Conservation (phyloP, 768 basidiomycete genomes). For the Sarcodon sp. region DNA sequence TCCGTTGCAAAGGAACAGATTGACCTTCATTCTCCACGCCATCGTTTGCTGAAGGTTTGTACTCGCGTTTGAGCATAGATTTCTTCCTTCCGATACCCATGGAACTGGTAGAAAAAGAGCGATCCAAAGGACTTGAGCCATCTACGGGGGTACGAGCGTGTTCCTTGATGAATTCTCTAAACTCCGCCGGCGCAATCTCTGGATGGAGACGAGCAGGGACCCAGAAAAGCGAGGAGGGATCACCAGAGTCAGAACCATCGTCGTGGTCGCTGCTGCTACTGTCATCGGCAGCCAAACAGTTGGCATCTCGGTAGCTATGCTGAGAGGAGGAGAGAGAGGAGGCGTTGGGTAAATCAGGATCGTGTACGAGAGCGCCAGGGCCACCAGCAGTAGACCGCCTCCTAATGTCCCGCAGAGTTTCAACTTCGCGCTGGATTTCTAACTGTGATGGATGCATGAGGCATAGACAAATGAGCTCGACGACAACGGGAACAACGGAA, state of each 20-base stretch:
- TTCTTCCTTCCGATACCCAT: constrained; percentile 64
- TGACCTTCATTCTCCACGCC: constrained; percentile 49
- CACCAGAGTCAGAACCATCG: constrained; percentile 30
- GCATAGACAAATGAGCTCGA: no score
- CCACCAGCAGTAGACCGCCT: constrained; percentile 68
- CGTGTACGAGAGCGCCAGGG: constrained; percentile 74
- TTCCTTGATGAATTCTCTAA: constrained; percentile 88
- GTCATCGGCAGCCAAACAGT: constrained; percentile 24
- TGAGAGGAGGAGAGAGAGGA: constrained; percentile 34
- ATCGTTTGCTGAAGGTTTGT: constrained; percentile 71
- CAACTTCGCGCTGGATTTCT: constrained; percentile 81
- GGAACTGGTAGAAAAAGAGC: constrained; percentile 33
- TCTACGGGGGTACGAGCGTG: constrained; percentile 57
- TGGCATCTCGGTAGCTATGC: constrained; percentile 16
- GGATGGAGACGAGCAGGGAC: constrained; percentile 94
- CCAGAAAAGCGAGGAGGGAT: constrained; percentile 94
- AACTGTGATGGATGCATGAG: constrained; percentile 64
- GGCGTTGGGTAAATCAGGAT: constrained; percentile 83
- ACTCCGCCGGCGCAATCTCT: constrained; percentile 94
- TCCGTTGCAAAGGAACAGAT: constrained; percentile 57
- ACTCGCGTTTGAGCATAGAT: constrained; percentile 92
- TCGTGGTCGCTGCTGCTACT: constrained; percentile 13
- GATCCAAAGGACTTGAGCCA: constrained; percentile 22
- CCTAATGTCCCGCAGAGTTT: constrained; percentile 72
- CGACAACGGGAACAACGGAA: no score